Evolutionary conservation across 108 stramenopile species (phyloP).

Genomic region (Epithemia pelagica): DNA sequence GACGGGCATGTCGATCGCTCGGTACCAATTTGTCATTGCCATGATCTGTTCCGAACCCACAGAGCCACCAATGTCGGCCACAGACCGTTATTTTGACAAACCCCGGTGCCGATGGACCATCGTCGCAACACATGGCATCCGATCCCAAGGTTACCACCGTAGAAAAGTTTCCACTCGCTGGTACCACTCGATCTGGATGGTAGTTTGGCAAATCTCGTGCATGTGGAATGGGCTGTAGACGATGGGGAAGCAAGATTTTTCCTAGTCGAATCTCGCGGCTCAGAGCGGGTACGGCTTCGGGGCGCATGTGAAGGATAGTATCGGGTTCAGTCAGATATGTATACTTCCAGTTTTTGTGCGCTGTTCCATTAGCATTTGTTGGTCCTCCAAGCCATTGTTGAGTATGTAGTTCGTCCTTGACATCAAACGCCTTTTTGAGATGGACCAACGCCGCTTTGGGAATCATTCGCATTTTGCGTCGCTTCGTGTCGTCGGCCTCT

Average conservation of each 20-base stretch:
- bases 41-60: not conserved
- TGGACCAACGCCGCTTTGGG: conserved; percentile 27
- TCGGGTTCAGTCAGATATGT: conserved; percentile 43
- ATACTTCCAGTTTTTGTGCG: conserved; percentile 31
- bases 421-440: conserved; percentile 22
- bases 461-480: conserved; percentile 6
- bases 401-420: not conserved
- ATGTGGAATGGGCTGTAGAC: conserved; percentile 43
- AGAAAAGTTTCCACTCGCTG: not conserved
- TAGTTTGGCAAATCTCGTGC: conserved; percentile 19
- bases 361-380: not conserved
- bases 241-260: conserved; percentile 30
- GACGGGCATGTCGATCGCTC: not conserved
- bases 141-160: not conserved
- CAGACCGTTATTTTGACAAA: not conserved
- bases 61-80: not conserved
- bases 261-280: conserved; percentile 19
- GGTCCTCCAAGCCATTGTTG: conserved; percentile 25
- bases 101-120: not conserved
- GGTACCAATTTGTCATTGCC: not conserved
- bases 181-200: not conserved
- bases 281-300: conserved; percentile 13
- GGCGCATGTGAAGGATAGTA: conserved; percentile 23
- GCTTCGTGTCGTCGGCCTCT: not conserved
- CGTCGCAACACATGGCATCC: not conserved